Conservation (phyloP, 1,284 basidiomycete species). For the Hortiboletus rubellus region DNA sequence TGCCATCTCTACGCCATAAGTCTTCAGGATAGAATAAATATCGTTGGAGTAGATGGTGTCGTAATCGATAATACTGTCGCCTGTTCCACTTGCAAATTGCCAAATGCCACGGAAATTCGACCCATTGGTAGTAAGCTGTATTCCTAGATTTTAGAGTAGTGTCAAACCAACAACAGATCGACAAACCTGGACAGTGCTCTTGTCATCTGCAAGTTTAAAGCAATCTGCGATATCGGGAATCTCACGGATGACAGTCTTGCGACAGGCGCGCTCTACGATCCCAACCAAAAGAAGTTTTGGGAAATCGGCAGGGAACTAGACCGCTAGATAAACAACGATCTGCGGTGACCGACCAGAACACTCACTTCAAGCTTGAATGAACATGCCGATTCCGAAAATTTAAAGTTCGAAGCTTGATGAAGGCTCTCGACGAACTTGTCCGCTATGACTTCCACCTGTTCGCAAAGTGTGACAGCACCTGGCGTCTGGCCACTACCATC, state of each 20-base stretch:
- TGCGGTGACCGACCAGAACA: conserved; percentile 10
- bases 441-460: conserved; percentile 47
- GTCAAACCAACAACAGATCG: not conserved
- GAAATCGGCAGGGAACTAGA: conserved; percentile 66
- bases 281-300: conserved; percentile 93
- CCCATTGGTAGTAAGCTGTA: conserved; percentile 80
- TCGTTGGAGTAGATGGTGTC: conserved; percentile 93
- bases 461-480: conserved; percentile 39
- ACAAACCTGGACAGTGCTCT: conserved; percentile 52
- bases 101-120: conserved; percentile 93
- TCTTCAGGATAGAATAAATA: conserved; percentile 88
- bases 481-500: conserved; percentile 39
- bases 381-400: conserved; percentile 74
- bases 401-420: conserved; percentile 66
- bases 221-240: conserved; percentile 85
- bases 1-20: conserved; percentile 98
- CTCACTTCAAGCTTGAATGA: conserved; percentile 81
- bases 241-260: conserved; percentile 83
- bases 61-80: conserved; percentile 75
- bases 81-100: conserved; percentile 71
- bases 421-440: conserved; percentile 55
- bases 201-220: conserved; percentile 60
- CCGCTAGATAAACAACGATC: conserved; percentile 1
- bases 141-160: conserved; percentile 4
- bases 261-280: conserved; percentile 84